Base-by-base conservation (phyloP, 2,329 filamentous ascomycete species). In the Fusarium sp. region DNA sequence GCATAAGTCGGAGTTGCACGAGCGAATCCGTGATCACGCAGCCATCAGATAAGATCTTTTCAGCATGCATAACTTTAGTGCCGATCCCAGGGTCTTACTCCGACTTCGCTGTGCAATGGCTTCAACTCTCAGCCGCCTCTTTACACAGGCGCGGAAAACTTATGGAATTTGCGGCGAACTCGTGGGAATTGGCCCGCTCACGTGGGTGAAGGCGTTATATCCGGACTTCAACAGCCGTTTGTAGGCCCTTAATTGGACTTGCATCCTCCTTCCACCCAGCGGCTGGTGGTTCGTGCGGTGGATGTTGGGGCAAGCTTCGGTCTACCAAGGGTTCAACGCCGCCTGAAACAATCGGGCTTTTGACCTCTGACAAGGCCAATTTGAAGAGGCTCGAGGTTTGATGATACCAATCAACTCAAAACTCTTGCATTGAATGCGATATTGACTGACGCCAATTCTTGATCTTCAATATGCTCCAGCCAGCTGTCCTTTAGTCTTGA, bases 101-200 rank as follows among this genome's bases (percentile, higher is more conserved):
- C 75, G 69, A 73, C 62, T 71, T 78, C 67, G 77, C 74, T 76
- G 62, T 29, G 39, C 19, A 49, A 29, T n/a, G 49, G 67, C 72
- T 67, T 44, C 57, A 58, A 72, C 62, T 52, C 54, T 67, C 31
- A 66, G 51, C 57, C 25, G 19, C n/a, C 49, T 62, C 60, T 72
- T 70, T 63, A 55, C 23, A 63, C 29, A 25, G 7, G 54, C 4
- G 15, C 10, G 10, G 16, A 27, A 27, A 23, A 10, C 1, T 19
- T 19, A 46, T 35, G 15, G 18, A 29, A 54, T 27, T 38, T 39
- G 19, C 35, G 25, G 35, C 19, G 6, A n/a, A 29, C 14, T 41
- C 23, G 46, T 64, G 39, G 15, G 35, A 33, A 39, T 18, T 33
- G 19, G 37, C 15, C 54, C 42, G 52, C 59, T 72, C 60, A 57